Evolutionary conservation across 2,329 filamentous ascomycete species (phyloP).

Genomic region (Acephala macrosclerotiorum): DNA sequence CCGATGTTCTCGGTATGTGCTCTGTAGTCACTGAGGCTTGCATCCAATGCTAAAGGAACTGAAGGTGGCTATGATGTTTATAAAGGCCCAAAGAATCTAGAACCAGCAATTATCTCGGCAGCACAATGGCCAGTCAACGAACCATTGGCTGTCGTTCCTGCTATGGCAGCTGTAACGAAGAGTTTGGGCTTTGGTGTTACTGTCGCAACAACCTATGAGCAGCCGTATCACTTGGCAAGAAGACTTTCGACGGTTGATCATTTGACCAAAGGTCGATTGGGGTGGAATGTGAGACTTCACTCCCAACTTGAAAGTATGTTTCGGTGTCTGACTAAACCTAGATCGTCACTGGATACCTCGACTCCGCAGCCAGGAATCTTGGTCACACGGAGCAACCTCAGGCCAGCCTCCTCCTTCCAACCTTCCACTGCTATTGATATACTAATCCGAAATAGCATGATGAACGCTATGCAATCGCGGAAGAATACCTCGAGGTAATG

Average conservation of each 20-base stretch:
- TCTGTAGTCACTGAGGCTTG: neutral
- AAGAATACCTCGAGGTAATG: slow-evolving; percentile 69
- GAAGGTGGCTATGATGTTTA: slow-evolving; percentile 66
- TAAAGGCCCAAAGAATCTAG: slow-evolving; percentile 53
- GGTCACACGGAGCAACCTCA: slow-evolving; percentile 60
- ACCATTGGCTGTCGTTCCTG: slow-evolving; percentile 65
- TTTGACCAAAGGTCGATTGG: slow-evolving; percentile 62
- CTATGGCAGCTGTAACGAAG: slow-evolving; percentile 72
- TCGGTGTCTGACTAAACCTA: neutral
- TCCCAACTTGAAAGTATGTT: neutral
- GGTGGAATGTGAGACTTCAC: slow-evolving; percentile 49
- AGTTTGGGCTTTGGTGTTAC: slow-evolving; percentile 72
- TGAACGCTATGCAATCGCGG: slow-evolving; percentile 67
- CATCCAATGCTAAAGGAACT: neutral
- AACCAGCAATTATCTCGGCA: slow-evolving; percentile 64
- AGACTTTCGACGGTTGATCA: slow-evolving; percentile 71
- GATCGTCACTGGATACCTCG: slow-evolving; percentile 69
- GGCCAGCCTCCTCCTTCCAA: neutral
- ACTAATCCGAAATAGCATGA: slow-evolving; percentile 57
- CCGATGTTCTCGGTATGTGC: slow-evolving; percentile 63
- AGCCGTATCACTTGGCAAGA: slow-evolving; percentile 72
- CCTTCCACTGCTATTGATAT: neutral
- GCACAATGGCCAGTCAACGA: slow-evolving; percentile 76
- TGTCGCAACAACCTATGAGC: slow-evolving; percentile 70
- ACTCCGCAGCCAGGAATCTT: slow-evolving; percentile 69